Percentiles rank a stretch among this genome's conserved stretches.
Conservation (phyloP, 805 yeast species). For the Crinitomyces ghanaensis region DNA sequence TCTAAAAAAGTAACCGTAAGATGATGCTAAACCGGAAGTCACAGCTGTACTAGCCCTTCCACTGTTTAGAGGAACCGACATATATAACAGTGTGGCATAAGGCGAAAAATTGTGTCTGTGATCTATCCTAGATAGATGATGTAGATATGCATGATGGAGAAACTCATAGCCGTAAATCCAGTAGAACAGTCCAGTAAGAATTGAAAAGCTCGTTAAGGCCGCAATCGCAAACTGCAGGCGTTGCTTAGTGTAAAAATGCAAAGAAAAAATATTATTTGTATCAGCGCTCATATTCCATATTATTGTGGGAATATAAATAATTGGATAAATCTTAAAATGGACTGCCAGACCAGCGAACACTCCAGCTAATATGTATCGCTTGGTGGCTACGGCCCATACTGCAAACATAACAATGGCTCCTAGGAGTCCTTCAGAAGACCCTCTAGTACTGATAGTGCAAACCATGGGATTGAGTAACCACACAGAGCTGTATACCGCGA, state of each 20-base stretch:
- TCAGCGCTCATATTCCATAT: slow-evolving; percentile 32
- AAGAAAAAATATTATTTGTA: slow-evolving; percentile 7
- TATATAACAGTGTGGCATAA: slow-evolving; percentile 57
- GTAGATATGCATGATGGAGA: slow-evolving; percentile 64
- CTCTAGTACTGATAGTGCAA: slow-evolving; percentile 81
- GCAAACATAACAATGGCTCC: slow-evolving; percentile 63
- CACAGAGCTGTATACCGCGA: slow-evolving; percentile 31
- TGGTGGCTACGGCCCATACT: slow-evolving; percentile 34
- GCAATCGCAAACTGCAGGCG: slow-evolving; percentile 34
- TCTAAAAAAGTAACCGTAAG: slow-evolving; percentile 14
- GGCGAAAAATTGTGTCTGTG: slow-evolving; percentile 93
- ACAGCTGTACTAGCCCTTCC: slow-evolving; percentile 66
- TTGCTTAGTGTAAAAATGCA: slow-evolving; percentile 29
- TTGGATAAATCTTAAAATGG: slow-evolving; percentile 87
- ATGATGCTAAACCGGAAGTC: slow-evolving; percentile 4
- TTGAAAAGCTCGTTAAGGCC: slow-evolving; percentile 33
- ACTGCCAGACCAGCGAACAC: slow-evolving; percentile 62
- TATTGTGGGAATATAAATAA: slow-evolving; percentile 73
- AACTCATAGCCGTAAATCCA: slow-evolving; percentile 61
- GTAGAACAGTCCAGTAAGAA: slow-evolving; percentile 52
- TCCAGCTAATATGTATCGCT: slow-evolving; percentile 30
- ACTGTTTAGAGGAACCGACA: slow-evolving; percentile 21
- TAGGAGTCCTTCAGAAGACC: slow-evolving; percentile 82
- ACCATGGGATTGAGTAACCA: slow-evolving; percentile 97
- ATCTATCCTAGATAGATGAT: slow-evolving; percentile 74